Percentiles rank a stretch among this genome's conserved stretches.
These are phyloP conservation scores for Cornus suecica DNA, from an alignment of 148 eudicot species.

Conservation along the genomic window DNA sequence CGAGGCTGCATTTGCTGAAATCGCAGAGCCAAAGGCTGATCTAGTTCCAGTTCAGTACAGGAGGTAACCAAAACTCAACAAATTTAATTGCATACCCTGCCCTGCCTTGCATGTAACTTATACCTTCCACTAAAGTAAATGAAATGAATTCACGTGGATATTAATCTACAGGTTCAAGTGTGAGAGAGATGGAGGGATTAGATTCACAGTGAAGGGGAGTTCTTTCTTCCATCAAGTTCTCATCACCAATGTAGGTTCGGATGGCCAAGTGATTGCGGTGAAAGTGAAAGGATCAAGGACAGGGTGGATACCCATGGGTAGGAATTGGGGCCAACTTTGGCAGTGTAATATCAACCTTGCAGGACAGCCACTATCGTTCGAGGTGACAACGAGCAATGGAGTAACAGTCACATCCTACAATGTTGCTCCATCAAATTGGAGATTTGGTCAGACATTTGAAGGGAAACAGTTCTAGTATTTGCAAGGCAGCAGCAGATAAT, in stretches of 20 bases:
- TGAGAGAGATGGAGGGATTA: constrained; percentile 61
- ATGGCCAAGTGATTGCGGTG: constrained; percentile 54
- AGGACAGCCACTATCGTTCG: constrained; percentile 67
- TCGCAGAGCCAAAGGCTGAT: constrained; percentile 45
- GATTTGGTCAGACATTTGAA: constrained; percentile 64
- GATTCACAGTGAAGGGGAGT: constrained; percentile 55
- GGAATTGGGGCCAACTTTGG: constrained; percentile 90
- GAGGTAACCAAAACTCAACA: constrained; percentile 34
- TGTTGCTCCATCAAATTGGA: constrained; percentile 66
- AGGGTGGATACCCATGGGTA: constrained; percentile 72
- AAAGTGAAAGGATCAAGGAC: constrained; percentile 72
- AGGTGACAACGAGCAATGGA: constrained; percentile 52
- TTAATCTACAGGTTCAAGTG: constrained; percentile 49
- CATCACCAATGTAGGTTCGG: constrained; percentile 61
- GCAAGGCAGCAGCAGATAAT: background rate
- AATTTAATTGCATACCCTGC: too few species aligned
- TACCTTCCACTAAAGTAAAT: background rate
- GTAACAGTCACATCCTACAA: constrained; percentile 48
- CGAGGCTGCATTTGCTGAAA: constrained; percentile 44
- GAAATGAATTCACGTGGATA: background rate
- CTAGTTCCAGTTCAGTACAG: constrained; percentile 58
- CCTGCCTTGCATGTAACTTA: constrained; percentile 1
- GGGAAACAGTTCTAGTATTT: constrained; percentile 59
- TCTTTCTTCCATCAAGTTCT: constrained; percentile 50
- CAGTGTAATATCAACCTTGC: constrained; percentile 50